Conservation (phyloP, 2,329 filamentous ascomycete genomes). For the Dactylonectria macrodidyma region DNA sequence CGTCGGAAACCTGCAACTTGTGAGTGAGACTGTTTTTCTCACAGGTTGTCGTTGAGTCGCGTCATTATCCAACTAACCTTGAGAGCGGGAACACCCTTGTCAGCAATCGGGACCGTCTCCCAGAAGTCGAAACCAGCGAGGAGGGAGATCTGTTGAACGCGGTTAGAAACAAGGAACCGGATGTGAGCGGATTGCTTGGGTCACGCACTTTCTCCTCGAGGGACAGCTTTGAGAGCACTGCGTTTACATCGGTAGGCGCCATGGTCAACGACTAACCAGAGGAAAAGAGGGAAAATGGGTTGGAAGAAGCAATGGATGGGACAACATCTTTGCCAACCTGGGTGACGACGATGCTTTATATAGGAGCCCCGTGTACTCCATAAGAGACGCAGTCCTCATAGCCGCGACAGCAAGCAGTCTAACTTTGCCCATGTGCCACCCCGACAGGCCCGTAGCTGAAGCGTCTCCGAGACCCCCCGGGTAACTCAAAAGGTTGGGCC, state of each 20-base stretch:
- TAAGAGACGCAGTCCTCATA: not conserved
- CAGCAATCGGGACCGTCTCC: not conserved
- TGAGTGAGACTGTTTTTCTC: not conserved
- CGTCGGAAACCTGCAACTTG: slow-evolving; percentile 3
- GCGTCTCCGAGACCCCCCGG: not conserved
- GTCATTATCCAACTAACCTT: not conserved
- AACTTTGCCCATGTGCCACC: not conserved
- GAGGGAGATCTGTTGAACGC: not conserved
- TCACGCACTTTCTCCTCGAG: not conserved
- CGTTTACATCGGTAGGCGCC: slow-evolving; percentile 3
- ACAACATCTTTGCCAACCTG: not conserved
- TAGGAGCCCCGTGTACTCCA: not conserved
- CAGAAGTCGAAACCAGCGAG: not conserved
- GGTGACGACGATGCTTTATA: not conserved
- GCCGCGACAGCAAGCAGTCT: not conserved
- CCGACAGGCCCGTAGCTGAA: not conserved
- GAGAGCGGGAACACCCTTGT: not conserved
- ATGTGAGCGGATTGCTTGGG: not conserved
- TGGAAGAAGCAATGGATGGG: not conserved
- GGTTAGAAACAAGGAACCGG: not conserved
- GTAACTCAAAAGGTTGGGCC: not conserved
- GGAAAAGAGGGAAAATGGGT: not conserved
- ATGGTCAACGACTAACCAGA: not conserved
- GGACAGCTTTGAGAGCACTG: not conserved
- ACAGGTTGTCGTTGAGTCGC: not conserved